Conservation (phyloP, 495 filamentous ascomycete genomes). For the Hypoxylon crocopeplum region DNA sequence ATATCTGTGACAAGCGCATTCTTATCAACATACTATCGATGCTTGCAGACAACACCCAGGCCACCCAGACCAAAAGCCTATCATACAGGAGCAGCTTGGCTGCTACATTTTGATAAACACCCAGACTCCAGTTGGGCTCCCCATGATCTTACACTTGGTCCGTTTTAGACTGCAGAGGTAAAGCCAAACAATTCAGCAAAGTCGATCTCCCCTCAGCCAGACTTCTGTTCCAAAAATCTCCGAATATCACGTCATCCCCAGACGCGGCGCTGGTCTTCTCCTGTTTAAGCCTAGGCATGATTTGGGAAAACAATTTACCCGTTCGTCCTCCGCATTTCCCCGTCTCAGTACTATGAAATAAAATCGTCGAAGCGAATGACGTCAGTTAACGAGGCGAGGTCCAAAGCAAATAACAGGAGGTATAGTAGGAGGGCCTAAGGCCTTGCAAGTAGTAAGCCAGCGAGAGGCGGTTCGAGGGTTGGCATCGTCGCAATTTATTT, state of each 20-base stretch:
- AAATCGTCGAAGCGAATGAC: conserved; percentile 32
- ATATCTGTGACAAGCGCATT: too few relatives aligned
- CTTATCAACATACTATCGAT: too few relatives aligned
- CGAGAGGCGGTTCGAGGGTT: neutral
- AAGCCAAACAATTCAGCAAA: neutral
- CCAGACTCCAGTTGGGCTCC: neutral
- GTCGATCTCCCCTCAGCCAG: conserved; percentile 2
- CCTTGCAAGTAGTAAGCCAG: neutral
- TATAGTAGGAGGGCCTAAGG: conserved; percentile 2
- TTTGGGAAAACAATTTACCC: conserved; percentile 26
- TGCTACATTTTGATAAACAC: neutral
- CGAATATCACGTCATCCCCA: conserved; percentile 28
- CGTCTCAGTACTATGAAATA: conserved; percentile 25
- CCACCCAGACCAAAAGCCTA: conserved; percentile 9
- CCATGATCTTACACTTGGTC: neutral
- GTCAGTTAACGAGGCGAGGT: conserved; percentile 25
- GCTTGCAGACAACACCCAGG: too few relatives aligned
- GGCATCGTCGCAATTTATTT: neutral
- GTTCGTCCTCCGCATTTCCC: conserved; percentile 6
- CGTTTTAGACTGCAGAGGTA: neutral
- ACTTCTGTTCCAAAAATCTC: conserved; percentile 1
- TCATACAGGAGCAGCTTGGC: conserved; percentile 13
- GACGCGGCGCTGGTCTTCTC: conserved; percentile 14
- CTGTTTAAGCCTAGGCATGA: conserved; percentile 8
- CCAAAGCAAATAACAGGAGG: conserved; percentile 22